Evolutionary conservation across 2,329 filamentous ascomycete species (phyloP), one percentile per base, ranked within the genome.

Genomic region (Venturiaceae sp.): DNA sequence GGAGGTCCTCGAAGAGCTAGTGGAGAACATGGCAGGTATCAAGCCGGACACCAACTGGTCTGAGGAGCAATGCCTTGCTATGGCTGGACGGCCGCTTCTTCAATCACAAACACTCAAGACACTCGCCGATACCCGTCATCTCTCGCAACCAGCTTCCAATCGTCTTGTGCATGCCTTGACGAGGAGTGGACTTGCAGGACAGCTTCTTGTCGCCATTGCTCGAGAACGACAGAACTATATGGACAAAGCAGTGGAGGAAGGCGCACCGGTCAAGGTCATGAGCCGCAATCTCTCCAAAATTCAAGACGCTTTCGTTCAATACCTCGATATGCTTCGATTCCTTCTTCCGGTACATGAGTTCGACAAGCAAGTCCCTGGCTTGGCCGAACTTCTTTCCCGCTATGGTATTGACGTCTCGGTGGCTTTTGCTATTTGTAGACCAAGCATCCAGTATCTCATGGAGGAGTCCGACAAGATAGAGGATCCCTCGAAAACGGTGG

Each of bases 21-120:
- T 97, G 55, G 84, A 85, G 36, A 89, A 88, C 2, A 97, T 99
- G 94, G 90, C 90, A 19, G 95, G 95, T 50, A 92, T 99, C 60
- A 86, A 92, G 13, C 85, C 92, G 3, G 87, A 92, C 61, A 82
- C 86, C 56, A 90, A 92, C 67, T 92, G 96, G 67, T 96, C 90
- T 32, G 92, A 99, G 64, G 77, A 85, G 19, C 92, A 96, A 72
- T 82, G 96, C 30, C 78, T 89, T 62, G 91, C 90, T 14, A 91
- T 99, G 83, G 90, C 89, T 41, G 92, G 92, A 61, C 92, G 92
- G 14, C 84, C 90, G 55, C 77, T 86, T 28, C 77, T 99, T 11
- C 87, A 89, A 63, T 83, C 85, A 9, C 88, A 92, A 65, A 95
- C 89, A 1, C 80, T 97, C 39, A 82, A 89, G 61, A 84, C 88